phyloP scores from a whole-genome alignment of 352 stramenopile genomes.

The Pythium vanterpoolii region DNA sequence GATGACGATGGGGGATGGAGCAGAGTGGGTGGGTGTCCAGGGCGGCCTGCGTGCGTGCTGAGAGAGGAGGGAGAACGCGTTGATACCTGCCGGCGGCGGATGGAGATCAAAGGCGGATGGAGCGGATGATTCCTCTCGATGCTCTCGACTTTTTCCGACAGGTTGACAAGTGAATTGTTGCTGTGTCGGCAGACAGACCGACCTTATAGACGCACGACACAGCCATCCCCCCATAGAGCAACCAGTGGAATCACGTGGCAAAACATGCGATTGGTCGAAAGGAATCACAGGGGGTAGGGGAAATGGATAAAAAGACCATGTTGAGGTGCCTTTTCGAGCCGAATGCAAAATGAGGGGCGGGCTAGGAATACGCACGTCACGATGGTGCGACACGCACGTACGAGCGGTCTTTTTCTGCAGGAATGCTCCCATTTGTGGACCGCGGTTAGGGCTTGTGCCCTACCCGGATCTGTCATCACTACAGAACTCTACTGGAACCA shows the following conservation, averaged over 20 bases:
- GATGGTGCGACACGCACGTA: conserved; percentile 15
- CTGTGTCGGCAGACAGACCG: too few relatives aligned
- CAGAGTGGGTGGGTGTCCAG: background rate
- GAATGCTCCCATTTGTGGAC: background rate
- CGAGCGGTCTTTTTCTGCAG: conserved; percentile 12
- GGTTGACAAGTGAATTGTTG: conserved; percentile 20
- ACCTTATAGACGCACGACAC: conserved; percentile 5
- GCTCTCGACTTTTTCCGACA: background rate
- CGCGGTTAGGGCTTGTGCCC: background rate
- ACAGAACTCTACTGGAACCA: background rate
- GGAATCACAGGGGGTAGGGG: background rate
- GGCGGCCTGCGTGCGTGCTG: background rate
- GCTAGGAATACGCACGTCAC: conserved; percentile 15
- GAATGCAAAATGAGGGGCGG: background rate
- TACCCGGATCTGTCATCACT: conserved; percentile 3
- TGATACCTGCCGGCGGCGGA: background rate
- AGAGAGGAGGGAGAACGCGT: background rate
- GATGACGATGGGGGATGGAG: background rate
- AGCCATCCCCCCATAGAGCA: conserved; percentile 10
- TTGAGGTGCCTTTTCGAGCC: background rate
- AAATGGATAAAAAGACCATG: background rate
- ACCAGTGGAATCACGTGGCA: background rate
- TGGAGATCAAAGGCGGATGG: background rate
- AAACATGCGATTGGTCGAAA: conserved; percentile 22
- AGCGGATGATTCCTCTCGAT: background rate